phyloP scores from a whole-genome alignment of 2,329 filamentous ascomycete genomes.

The Blumeria hordei region DNA sequence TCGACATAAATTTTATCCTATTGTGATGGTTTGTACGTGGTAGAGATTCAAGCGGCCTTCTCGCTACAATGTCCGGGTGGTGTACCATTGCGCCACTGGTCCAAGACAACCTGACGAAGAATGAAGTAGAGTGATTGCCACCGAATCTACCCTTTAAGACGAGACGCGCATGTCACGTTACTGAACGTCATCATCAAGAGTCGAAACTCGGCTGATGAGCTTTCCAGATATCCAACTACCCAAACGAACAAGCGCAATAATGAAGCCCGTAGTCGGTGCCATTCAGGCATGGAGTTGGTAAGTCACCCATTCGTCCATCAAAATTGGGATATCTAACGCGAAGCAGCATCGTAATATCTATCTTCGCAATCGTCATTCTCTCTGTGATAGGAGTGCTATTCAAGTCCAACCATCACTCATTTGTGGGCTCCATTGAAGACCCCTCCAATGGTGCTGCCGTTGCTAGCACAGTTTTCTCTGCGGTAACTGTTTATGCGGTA shows the following conservation, averaged over 20 bases:
- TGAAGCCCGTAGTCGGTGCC: slow-evolving; percentile 87
- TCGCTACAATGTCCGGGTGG: too few relatives aligned
- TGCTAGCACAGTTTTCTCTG: slow-evolving; percentile 63
- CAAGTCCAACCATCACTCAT: slow-evolving; percentile 54
- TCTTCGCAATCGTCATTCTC: slow-evolving; percentile 41
- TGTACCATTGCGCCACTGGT: too few relatives aligned
- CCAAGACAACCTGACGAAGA: too few relatives aligned
- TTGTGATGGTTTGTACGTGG: too few relatives aligned
- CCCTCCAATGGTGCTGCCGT: slow-evolving; percentile 51
- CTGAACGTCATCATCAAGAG: too few relatives aligned
- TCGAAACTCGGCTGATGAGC: too few relatives aligned
- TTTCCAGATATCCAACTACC: too few relatives aligned
- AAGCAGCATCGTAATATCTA: slow-evolving; percentile 44
- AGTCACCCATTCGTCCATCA: slow-evolving; percentile 14
- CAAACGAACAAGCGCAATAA: slow-evolving; percentile 16
- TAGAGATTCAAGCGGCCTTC: too few relatives aligned
- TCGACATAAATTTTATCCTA: too few relatives aligned
- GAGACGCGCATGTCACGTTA: too few relatives aligned
- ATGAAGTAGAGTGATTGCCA: too few relatives aligned
- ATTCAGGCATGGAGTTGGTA: slow-evolving; percentile 93
- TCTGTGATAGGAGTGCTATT: slow-evolving; percentile 46
- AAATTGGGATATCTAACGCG: neutral
- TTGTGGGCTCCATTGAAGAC: slow-evolving; percentile 52
- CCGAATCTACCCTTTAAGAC: too few relatives aligned
- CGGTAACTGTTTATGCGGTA: slow-evolving; percentile 76